Percentiles rank a stretch among this genome's conserved stretches.
Evolutionary conservation across 2,329 filamentous ascomycete genomes (phyloP).

Genomic region (Fusarium pseudocircinatum): DNA sequence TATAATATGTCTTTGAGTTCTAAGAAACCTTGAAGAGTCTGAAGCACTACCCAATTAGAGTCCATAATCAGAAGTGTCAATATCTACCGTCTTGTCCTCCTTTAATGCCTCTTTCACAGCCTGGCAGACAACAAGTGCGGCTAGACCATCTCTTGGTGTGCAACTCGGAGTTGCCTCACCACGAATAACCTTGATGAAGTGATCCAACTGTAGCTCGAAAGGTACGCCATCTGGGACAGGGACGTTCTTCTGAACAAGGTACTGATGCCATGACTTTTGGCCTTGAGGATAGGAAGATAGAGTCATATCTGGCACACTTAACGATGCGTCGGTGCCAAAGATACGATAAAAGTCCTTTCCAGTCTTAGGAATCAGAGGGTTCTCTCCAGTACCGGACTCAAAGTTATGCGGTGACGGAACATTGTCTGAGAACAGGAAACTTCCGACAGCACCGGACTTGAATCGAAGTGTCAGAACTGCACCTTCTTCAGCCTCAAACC

Average conservation of each 20-base stretch:
- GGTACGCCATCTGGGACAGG: conserved; percentile 46
- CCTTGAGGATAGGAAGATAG: conserved; percentile 55
- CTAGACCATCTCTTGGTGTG: conserved; percentile 58
- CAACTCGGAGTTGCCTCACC: conserved; percentile 57
- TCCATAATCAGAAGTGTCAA: conserved; percentile 17
- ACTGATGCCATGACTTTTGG: conserved; percentile 54
- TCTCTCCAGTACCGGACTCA: conserved; percentile 67
- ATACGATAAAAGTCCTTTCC: conserved; percentile 61
- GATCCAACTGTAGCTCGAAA: conserved; percentile 62
- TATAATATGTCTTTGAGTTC: not conserved
- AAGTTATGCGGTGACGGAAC: conserved; percentile 63
- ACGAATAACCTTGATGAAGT: conserved; percentile 61
- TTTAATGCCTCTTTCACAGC: conserved; percentile 58
- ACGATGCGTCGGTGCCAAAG: conserved; percentile 60
- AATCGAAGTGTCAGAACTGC: conserved; percentile 64
- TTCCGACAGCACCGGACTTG: conserved; percentile 63
- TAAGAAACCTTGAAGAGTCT: too few relatives aligned
- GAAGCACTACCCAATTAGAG: not conserved
- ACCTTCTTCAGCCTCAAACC: conserved; percentile 64
- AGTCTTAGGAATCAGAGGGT: conserved; percentile 58
- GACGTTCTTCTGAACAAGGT: conserved; percentile 46
- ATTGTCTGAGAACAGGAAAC: conserved; percentile 64
- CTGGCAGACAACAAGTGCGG: conserved; percentile 62
- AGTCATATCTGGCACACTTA: conserved; percentile 65
- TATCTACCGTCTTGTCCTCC: conserved; percentile 39